Conservation (phyloP, 148 eudicot genomes). For the Tetragonia tetragonoides region DNA sequence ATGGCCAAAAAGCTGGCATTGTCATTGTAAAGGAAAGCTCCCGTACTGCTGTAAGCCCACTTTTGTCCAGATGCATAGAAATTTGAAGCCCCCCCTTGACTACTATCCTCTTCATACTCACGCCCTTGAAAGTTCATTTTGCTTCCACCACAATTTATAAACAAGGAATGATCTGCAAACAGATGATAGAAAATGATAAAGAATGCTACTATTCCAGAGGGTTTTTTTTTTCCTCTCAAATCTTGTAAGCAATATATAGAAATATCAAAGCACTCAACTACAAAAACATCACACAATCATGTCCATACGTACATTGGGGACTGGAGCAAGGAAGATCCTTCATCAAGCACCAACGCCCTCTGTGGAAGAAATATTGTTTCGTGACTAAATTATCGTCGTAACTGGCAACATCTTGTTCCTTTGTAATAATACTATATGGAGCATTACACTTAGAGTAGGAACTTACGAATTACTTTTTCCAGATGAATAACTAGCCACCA, state of each 20-base stretch:
- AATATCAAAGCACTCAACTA: too few species aligned
- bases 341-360: conserved; percentile 48
- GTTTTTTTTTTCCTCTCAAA: too few species aligned
- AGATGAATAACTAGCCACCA: conserved; percentile 46
- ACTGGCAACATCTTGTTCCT: too few species aligned
- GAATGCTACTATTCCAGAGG: neutral
- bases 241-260: too few species aligned
- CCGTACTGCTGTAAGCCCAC: conserved; percentile 87
- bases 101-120: conserved; percentile 51
- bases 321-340: conserved; percentile 44
- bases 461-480: conserved; percentile 47
- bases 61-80: conserved; percentile 39
- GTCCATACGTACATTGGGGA: conserved; percentile 33
- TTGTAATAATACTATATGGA: neutral
- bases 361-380: conserved; percentile 8
- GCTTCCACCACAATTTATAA: conserved; percentile 79
- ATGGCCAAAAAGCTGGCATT: conserved; percentile 29
- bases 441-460: neutral
- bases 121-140: conserved; percentile 33
- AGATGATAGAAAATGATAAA: neutral
- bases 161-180: conserved; percentile 58
- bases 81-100: conserved; percentile 39
- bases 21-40: conserved; percentile 39
- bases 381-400: neutral
- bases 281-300: neutral